phyloP scores from a whole-genome alignment of 352 stramenopile species.

The Phytopythium litorale region DNA sequence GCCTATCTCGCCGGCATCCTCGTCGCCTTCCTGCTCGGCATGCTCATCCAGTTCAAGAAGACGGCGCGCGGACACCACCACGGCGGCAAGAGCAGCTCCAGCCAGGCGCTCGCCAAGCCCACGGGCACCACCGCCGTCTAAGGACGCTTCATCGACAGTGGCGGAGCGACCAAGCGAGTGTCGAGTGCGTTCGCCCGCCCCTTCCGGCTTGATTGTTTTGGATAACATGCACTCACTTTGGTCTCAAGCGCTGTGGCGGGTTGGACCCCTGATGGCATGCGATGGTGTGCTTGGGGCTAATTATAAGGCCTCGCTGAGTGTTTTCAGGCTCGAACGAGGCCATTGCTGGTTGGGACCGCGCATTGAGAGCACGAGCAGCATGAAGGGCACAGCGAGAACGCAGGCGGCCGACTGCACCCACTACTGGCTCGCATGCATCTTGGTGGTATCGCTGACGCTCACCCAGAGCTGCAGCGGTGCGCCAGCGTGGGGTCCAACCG shows the following conservation, averaged over 20 bases:
- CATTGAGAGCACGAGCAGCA: neutral
- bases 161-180: too few species aligned
- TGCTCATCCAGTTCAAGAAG: conserved; percentile 61
- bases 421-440: neutral
- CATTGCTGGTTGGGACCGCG: neutral
- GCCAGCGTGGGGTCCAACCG: neutral
- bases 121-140: conserved; percentile 23
- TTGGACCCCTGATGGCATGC: neutral
- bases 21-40: conserved; percentile 52
- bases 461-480: neutral
- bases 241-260: neutral
- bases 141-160: neutral
- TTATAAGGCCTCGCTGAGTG: neutral
- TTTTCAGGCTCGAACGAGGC: neutral
- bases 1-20: conserved; percentile 59
- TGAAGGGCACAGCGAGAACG: neutral
- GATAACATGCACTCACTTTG: neutral
- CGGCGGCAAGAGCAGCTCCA: conserved; percentile 22
- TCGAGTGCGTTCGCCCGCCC: too few species aligned
- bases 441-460: neutral
- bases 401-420: neutral
- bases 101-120: conserved; percentile 23
- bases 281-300: neutral
- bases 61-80: conserved; percentile 50
- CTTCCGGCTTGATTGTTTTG: neutral